These are phyloP conservation scores for Pistacia atlantica DNA, from an alignment of 345 rosid species.

Conservation along the genomic window DNA sequence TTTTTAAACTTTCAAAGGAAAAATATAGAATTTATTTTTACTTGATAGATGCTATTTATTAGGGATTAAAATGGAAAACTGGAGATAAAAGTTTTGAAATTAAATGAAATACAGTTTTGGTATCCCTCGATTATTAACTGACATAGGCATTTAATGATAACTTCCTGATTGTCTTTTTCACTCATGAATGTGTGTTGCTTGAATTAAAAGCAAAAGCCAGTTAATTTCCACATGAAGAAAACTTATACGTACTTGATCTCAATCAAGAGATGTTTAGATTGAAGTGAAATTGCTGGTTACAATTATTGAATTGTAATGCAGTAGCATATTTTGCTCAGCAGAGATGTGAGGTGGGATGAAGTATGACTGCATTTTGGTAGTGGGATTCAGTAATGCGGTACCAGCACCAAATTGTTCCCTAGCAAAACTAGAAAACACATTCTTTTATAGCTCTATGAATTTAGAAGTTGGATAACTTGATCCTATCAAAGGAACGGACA, in stretches of 20 bases:
- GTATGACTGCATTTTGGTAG: too few relatives aligned
- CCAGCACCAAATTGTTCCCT: too few relatives aligned
- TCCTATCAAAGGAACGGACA: too few relatives aligned
- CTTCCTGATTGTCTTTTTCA: constrained; percentile 31
- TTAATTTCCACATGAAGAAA: background rate
- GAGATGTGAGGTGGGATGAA: background rate
- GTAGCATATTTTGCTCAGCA: background rate
- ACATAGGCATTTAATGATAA: background rate
- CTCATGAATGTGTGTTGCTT: constrained; percentile 7
- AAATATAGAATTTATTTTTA: constrained; percentile 6
- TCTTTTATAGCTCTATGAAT: background rate
- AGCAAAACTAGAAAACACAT: background rate
- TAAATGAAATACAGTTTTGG: background rate
- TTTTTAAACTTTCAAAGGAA: constrained; percentile 16
- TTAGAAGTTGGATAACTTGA: background rate
- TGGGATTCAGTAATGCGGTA: too few relatives aligned
- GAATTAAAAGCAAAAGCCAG: constrained; percentile 13
- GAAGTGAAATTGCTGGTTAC: background rate
- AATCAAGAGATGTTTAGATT: background rate
- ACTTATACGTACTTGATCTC: background rate
- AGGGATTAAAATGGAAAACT: constrained; percentile 15
- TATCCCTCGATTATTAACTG: constrained; percentile 15
- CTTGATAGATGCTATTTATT: constrained; percentile 21
- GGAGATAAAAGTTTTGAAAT: constrained; percentile 14
- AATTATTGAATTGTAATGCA: background rate